Evolutionary conservation across 2,329 filamentous ascomycete species (phyloP).

Genomic region (Purpureocillium lavendulum): DNA sequence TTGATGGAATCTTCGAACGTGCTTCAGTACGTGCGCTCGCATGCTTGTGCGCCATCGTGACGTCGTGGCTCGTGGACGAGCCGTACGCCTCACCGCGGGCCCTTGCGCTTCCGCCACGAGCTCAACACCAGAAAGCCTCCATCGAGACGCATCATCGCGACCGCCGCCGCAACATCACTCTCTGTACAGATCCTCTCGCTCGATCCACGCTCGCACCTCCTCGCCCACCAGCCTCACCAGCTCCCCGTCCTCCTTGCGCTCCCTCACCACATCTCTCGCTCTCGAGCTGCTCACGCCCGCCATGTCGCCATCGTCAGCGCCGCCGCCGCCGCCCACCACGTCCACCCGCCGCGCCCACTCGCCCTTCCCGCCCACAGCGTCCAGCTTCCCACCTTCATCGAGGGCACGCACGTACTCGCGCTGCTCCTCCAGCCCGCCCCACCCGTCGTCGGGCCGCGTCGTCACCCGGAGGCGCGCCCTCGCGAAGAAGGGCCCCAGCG

Average conservation of each 20-base stretch:
- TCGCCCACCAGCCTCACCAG: conserved; percentile 47
- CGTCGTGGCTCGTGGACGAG: too few relatives aligned
- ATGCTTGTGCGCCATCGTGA: too few relatives aligned
- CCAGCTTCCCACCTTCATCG: conserved; percentile 34
- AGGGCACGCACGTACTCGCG: conserved; percentile 45
- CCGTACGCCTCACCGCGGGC: too few relatives aligned
- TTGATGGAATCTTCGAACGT: too few relatives aligned
- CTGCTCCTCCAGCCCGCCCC: conserved; percentile 39
- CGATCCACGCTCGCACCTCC: conserved; percentile 50
- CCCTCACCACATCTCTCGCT: conserved; percentile 48
- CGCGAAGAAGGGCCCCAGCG: conserved; percentile 55
- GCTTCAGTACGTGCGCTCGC: too few relatives aligned
- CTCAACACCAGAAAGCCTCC: too few relatives aligned
- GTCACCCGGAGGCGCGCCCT: conserved; percentile 55
- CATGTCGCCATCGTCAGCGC: conserved; percentile 15
- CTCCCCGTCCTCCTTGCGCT: conserved; percentile 25
- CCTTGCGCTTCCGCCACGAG: too few relatives aligned
- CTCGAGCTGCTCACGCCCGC: conserved; percentile 51
- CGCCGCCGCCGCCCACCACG: conserved; percentile 41
- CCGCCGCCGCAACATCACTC: conserved; percentile 20
- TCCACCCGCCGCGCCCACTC: conserved; percentile 55
- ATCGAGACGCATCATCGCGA: too few relatives aligned
- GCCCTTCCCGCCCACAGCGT: conserved; percentile 41
- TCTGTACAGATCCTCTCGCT: conserved; percentile 46
- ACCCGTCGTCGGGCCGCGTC: conserved; percentile 51